phyloP scores from a whole-genome alignment of 1,284 basidiomycete species.

The Leucoagaricus sp. region DNA sequence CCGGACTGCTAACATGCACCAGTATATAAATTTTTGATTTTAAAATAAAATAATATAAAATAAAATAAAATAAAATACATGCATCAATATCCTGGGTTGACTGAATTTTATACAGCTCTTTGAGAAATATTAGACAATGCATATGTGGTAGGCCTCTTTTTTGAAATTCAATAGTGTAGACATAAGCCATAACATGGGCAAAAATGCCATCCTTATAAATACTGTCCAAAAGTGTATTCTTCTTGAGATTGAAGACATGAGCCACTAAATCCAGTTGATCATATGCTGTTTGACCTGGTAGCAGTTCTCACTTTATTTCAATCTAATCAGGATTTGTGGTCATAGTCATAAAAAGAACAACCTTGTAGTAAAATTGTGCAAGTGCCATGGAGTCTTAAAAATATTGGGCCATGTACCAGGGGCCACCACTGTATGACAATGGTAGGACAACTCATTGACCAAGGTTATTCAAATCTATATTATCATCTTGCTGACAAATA shows the following conservation, averaged over 20 bases:
- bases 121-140: too few relatives aligned
- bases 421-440: slow-evolving; percentile 37
- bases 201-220: neutral
- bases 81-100: too few relatives aligned
- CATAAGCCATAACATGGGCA: neutral
- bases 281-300: slow-evolving; percentile 37
- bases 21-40: too few relatives aligned
- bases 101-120: too few relatives aligned
- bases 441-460: neutral
- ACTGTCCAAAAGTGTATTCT: neutral
- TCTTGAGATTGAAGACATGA: slow-evolving; percentile 35
- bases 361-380: slow-evolving; percentile 30
- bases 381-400: slow-evolving; percentile 49
- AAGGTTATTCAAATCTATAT: neutral
- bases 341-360: slow-evolving; percentile 48
- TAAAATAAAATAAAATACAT: too few relatives aligned
- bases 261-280: slow-evolving; percentile 50
- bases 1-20: too few relatives aligned
- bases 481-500: neutral
- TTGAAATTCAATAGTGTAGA: too few relatives aligned
- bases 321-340: slow-evolving; percentile 48
- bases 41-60: too few relatives aligned
- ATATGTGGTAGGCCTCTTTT: too few relatives aligned
- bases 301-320: slow-evolving; percentile 41
- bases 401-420: slow-evolving; percentile 39